Evolutionary conservation across 306 rosid genomes (phyloP).

Genomic region (Quillaja saponaria): DNA sequence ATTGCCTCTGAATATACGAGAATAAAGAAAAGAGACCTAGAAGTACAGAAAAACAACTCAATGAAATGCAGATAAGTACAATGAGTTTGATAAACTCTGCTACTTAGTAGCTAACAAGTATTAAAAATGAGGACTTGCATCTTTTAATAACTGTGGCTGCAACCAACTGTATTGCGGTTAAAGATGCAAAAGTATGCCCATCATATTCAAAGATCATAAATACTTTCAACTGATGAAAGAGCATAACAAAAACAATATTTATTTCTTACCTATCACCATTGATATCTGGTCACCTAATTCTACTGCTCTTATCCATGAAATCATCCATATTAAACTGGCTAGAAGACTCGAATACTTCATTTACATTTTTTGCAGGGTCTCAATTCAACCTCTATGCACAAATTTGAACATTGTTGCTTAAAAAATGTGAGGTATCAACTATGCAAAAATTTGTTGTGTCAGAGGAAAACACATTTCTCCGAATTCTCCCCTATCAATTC

Average conservation of each 20-base stretch:
- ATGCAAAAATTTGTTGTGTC: too few relatives aligned
- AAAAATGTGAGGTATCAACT: too few relatives aligned
- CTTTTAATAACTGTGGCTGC: slow-evolving; percentile 6
- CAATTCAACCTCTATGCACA: too few relatives aligned
- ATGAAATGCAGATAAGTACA: slow-evolving; percentile 14
- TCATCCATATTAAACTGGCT: neutral
- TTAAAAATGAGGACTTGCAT: slow-evolving; percentile 1
- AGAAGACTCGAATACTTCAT: too few relatives aligned
- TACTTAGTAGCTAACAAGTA: slow-evolving; percentile 7
- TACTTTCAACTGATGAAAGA: neutral
- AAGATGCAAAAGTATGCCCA: neutral
- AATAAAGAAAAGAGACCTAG: neutral
- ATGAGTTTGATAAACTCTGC: slow-evolving; percentile 5
- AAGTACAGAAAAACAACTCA: neutral
- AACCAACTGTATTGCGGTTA: neutral
- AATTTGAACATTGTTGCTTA: too few relatives aligned
- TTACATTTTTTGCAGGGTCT: too few relatives aligned
- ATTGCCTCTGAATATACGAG: neutral
- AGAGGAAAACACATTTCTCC: too few relatives aligned
- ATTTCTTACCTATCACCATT: neutral
- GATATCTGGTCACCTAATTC: neutral
- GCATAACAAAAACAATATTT: neutral
- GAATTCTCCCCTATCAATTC: too few relatives aligned
- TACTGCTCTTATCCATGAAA: too few relatives aligned
- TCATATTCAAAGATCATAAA: neutral